Percentiles rank a stretch among this genome's conserved stretches.
Conservation (phyloP, 257 asterid species). For the Eustoma russellianum region DNA sequence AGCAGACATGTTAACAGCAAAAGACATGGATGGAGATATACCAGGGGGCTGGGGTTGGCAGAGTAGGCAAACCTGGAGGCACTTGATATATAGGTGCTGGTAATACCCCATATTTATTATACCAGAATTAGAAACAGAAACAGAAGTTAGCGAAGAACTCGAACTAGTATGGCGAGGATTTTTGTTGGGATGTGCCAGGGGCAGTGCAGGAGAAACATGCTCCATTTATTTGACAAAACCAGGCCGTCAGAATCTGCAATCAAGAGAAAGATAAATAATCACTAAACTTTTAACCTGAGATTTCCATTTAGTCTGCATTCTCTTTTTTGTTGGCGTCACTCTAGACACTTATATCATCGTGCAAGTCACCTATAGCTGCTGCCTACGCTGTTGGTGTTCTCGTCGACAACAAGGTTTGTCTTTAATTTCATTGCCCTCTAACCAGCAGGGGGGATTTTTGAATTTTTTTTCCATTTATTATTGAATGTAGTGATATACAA, state of each 20-base stretch:
- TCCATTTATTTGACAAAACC: constrained; percentile 38
- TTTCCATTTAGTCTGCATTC: too few relatives aligned
- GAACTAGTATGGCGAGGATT: constrained; percentile 41
- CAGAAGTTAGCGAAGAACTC: constrained; percentile 27
- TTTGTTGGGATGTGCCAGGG: constrained; percentile 34
- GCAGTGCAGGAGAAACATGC: constrained; percentile 32
- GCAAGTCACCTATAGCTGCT: constrained; percentile 47
- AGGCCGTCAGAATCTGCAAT: constrained; percentile 12
- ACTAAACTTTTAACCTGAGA: too few relatives aligned
- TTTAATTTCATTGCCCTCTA: constrained; percentile 10
- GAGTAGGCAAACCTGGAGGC: constrained; percentile 42
- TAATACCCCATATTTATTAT: constrained; percentile 34
- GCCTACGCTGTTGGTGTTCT: constrained; percentile 64
- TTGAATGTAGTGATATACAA: too few relatives aligned
- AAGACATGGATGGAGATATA: constrained; percentile 35
- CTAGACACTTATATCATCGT: constrained; percentile 49
- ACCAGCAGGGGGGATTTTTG: too few relatives aligned
- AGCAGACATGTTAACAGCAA: constrained; percentile 30
- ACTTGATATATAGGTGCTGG: constrained; percentile 50
- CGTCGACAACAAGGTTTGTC: constrained; percentile 54
- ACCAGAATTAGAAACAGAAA: constrained; percentile 31
- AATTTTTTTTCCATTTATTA: too few relatives aligned
- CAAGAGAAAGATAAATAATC: too few relatives aligned
- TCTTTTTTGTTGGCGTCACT: constrained; percentile 4
- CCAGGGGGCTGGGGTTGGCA: constrained; percentile 56